These are phyloP conservation scores for Penicillium sumatraense DNA, from an alignment of 2,329 filamentous ascomycete species.

Conservation along the genomic window DNA sequence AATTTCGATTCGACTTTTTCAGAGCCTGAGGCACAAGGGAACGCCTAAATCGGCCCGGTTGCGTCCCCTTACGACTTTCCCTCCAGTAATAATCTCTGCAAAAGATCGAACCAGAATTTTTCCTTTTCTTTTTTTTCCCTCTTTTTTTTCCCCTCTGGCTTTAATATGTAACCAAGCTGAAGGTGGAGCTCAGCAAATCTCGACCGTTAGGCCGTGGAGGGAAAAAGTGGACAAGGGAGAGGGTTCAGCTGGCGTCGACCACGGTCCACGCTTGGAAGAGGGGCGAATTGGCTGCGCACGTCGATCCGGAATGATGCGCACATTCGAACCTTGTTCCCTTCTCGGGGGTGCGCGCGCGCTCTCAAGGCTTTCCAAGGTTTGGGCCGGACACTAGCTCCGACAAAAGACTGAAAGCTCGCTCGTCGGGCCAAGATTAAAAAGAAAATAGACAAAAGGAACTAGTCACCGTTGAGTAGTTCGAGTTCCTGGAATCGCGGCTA, in stretches of 20 bases:
- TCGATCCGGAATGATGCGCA: constrained; percentile 40
- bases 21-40: no score
- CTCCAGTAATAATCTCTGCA: no score
- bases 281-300: constrained; percentile 17
- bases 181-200: not conserved
- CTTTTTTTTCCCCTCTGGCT: no score
- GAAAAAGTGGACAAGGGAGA: constrained; percentile 20
- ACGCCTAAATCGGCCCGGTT: not conserved
- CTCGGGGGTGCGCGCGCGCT: no score
- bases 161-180: not conserved
- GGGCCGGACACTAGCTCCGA: no score
- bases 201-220: not conserved
- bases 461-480: not conserved
- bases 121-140: no score
- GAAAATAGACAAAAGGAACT: no score
- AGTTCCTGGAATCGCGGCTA: constrained; percentile 24
- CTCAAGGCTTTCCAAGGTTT: no score
- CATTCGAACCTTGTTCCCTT: constrained; percentile 28
- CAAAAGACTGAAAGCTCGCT: no score
- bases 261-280: constrained; percentile 14
- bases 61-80: not conserved
- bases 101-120: no score
- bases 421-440: no score
- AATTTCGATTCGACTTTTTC: no score
- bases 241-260: constrained; percentile 33